Evolutionary conservation across 148 eudicot species (phyloP), one percentile per base, ranked within the genome.

Genomic region (Amaranthus palmeri): DNA sequence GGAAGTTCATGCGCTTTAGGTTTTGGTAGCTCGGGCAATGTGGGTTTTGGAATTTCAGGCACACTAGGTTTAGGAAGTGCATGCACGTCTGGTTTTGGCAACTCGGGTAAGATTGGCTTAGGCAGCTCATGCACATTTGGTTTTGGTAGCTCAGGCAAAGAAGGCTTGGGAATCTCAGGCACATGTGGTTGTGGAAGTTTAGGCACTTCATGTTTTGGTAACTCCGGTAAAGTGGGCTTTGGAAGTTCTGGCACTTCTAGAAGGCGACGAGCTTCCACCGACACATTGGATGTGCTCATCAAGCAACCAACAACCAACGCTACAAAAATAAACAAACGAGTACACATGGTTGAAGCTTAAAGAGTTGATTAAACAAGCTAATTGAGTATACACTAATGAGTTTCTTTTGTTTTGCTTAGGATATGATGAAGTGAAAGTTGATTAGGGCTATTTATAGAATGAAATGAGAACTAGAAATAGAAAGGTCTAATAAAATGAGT

Each of bases 251-350:
- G 56, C 12, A 44, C 18, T 7, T 78, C 81, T 12, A 72, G 48
- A 67, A 78, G 76, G 45, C 73, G 77, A 0, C 77, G 73, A 72
- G 73, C 81, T 52, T 42, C 61, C 45, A 72, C 49, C 4, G 54
- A 41, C 54, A 14, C 48, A 45, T 54, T 70, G 42, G 7, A 13
- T 5, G 46, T 72, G 46, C 67, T 49, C 44, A 8, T 14, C 5
- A 72, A 6, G 59, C 67, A 72, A 50, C 48, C 67, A 14, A 72
- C 54, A 50, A 60, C 49, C 74, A 71, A 8, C 10, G 47, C 9
- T 58, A 50, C 44, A 25, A 61, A 6, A 5, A 61, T 42, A 8
- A 17, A 51, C 15, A 15, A 61, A 0, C 57, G 74, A 13, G 59
- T 36, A 72, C 50, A 48, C 74, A 72, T 72, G 25, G 43, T 42